phyloP scores from a whole-genome alignment of 768 basidiomycete genomes.

The Stropharia rugosoannulata region DNA sequence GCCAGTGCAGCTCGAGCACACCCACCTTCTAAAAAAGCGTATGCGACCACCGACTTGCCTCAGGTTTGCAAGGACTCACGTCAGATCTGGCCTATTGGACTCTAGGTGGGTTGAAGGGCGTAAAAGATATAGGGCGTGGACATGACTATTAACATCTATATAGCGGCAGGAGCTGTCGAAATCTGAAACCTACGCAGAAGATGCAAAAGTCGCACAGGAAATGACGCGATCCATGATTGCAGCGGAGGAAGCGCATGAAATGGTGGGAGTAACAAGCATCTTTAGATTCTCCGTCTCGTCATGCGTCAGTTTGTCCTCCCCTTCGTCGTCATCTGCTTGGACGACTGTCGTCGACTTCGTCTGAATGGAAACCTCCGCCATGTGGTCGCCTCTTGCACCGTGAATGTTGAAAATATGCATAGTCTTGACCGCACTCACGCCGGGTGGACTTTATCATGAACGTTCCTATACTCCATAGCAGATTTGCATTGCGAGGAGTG shows the following conservation, averaged over 20 bases:
- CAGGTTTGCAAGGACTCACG: constrained; percentile 11
- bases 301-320: constrained; percentile 18
- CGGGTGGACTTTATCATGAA: constrained; percentile 58
- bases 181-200: constrained; percentile 10
- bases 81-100: constrained; percentile 31
- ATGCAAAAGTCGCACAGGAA: constrained; percentile 13
- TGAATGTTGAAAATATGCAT: constrained; percentile 60
- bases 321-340: constrained; percentile 17
- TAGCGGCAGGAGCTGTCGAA: constrained; percentile 5
- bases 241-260: constrained; percentile 22
- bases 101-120: constrained; percentile 50
- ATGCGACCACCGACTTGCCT: constrained; percentile 18
- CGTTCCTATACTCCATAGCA: constrained; percentile 60
- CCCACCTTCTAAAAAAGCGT: constrained; percentile 19
- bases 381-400: constrained; percentile 67
- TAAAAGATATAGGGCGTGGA: constrained; percentile 27
- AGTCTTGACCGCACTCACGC: constrained; percentile 56
- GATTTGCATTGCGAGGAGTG: constrained; percentile 28
- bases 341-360: constrained; percentile 39
- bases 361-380: constrained; percentile 80
- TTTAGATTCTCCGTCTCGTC: constrained; percentile 60
- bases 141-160: constrained; percentile 16
- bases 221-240: constrained; percentile 17
- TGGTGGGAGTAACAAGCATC: constrained; percentile 65
- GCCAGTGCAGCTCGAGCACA: constrained; percentile 11